Percentiles rank a stretch among this genome's conserved stretches.
These are phyloP conservation scores for Penicillium crustosum DNA, from an alignment of 2,329 filamentous ascomycete species.

Conservation along the genomic window DNA sequence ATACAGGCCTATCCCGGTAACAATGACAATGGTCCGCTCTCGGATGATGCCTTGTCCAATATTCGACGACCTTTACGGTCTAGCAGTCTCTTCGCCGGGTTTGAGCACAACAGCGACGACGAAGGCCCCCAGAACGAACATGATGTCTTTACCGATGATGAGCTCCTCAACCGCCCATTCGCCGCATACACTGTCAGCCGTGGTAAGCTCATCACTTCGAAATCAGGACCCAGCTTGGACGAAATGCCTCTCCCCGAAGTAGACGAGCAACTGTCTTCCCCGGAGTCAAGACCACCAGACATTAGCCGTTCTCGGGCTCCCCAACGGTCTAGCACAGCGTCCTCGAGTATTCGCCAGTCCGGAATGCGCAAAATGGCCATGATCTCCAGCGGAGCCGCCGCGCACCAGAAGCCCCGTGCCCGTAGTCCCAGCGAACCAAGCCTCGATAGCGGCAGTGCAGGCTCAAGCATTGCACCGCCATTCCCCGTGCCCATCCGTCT, in stretches of 20 bases:
- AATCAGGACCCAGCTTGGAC: conserved; percentile 33
- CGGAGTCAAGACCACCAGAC: conserved; percentile 31
- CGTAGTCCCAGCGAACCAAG: conserved; percentile 49
- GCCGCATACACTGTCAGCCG: conserved; percentile 44
- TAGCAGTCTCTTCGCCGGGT: conserved; percentile 83
- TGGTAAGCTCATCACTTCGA: conserved; percentile 44
- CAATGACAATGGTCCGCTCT: conserved; percentile 75
- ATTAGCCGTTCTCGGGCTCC: conserved; percentile 17
- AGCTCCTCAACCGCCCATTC: conserved; percentile 47
- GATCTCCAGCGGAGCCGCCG: conserved; percentile 74
- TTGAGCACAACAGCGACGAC: conserved; percentile 66
- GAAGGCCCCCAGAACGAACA: conserved; percentile 28
- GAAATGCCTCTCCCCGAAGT: conserved; percentile 37
- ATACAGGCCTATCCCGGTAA: conserved; percentile 73
- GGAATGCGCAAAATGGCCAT: conserved; percentile 76
- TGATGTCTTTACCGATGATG: conserved; percentile 46
- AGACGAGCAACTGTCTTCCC: conserved; percentile 38
- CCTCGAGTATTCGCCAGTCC: conserved; percentile 49
- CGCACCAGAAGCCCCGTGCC: conserved; percentile 64
- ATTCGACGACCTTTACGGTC: conserved; percentile 71
- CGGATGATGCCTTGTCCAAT: conserved; percentile 56
- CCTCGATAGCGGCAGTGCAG: conserved; percentile 41
- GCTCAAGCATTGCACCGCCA: conserved; percentile 60
- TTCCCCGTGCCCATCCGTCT: conserved; percentile 89
- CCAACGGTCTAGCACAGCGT: conserved; percentile 41